These are phyloP conservation scores for Trichoderma sp. DNA, from an alignment of 2,329 filamentous ascomycete species.

Conservation along the genomic window DNA sequence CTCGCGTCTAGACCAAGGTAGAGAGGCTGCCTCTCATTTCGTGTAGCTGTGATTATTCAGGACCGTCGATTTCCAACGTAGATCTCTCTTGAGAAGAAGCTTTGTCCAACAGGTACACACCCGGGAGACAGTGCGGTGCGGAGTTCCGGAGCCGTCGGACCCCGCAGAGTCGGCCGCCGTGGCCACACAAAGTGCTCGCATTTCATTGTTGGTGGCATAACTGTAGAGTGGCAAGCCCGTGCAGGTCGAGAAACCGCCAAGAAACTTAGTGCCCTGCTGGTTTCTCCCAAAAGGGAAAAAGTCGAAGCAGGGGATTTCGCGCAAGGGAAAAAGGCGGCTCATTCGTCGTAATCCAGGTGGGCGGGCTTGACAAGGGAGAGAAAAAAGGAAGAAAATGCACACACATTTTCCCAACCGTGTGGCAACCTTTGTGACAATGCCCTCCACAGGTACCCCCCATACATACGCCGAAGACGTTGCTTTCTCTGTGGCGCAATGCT, in stretches of 20 bases:
- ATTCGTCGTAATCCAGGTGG: background rate
- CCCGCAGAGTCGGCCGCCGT: background rate
- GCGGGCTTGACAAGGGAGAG: background rate
- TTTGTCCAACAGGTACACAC: background rate
- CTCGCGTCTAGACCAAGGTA: background rate
- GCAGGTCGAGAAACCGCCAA: background rate
- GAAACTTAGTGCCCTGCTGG: background rate
- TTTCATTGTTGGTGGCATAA: background rate
- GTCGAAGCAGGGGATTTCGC: background rate
- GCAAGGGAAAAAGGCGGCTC: background rate
- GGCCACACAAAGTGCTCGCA: background rate
- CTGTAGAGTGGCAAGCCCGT: background rate
- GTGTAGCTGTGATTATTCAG: background rate
- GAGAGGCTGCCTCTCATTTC: background rate
- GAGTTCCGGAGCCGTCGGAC: background rate
- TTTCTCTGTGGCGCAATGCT: background rate
- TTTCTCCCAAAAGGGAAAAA: background rate
- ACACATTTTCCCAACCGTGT: background rate
- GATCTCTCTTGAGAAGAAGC: too few relatives aligned
- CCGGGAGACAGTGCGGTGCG: background rate
- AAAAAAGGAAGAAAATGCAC: background rate
- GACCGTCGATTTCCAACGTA: background rate
- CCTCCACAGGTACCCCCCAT: background rate
- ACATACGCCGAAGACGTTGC: too few relatives aligned
- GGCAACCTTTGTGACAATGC: background rate